Conservation (phyloP, 257 asterid species). For the Nicotiana tomentosiformis region DNA sequence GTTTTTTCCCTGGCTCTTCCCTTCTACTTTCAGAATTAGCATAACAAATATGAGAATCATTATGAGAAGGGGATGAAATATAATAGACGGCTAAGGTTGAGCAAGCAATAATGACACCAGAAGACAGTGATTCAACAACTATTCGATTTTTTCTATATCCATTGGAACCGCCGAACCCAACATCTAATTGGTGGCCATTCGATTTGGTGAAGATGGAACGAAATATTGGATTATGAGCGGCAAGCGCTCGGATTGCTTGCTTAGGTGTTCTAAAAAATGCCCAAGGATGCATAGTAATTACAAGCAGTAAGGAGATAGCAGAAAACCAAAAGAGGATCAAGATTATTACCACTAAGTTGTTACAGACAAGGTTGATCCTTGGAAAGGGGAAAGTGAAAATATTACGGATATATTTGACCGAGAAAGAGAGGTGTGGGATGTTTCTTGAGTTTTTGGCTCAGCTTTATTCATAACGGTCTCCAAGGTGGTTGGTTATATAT, state of each 20-base stretch:
- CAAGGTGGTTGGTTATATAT: neutral
- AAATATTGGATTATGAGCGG: constrained; percentile 17
- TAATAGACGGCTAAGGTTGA: constrained; percentile 43
- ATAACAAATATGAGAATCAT: constrained; percentile 33
- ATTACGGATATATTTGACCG: constrained; percentile 26
- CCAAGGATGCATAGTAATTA: constrained; percentile 55
- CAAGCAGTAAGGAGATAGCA: neutral
- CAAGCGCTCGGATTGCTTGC: constrained; percentile 21
- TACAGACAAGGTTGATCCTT: neutral
- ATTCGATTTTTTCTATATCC: constrained; percentile 10
- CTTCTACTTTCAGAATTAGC: constrained; percentile 55
- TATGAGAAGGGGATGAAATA: constrained; percentile 20
- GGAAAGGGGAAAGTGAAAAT: constrained; percentile 11
- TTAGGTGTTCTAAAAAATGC: constrained; percentile 35
- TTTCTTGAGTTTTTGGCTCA: constrained; percentile 13
- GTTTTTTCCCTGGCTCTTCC: constrained; percentile 34
- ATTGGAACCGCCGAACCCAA: constrained; percentile 9
- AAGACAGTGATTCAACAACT: constrained; percentile 26
- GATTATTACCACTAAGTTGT: neutral
- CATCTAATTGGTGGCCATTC: neutral
- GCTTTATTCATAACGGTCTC: constrained; percentile 20
- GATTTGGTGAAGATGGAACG: constrained; percentile 29
- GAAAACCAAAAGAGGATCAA: neutral
- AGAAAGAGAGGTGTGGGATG: constrained; percentile 22
- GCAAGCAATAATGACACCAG: constrained; percentile 34